Conservation (phyloP, 495 filamentous ascomycete species). For the Hyaloscypha bicolor region DNA sequence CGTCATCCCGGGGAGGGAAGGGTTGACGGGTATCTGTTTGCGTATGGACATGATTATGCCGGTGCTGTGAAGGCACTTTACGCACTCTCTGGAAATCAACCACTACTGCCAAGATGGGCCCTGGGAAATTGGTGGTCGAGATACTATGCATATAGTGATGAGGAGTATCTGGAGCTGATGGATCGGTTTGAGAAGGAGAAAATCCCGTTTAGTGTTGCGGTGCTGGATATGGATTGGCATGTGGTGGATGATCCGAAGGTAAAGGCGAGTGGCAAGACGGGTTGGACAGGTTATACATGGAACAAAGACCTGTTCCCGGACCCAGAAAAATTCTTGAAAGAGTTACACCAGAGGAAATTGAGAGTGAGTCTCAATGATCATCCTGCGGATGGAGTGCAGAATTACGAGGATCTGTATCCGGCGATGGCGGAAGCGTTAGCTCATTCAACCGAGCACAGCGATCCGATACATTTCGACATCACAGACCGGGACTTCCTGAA, state of each 20-base stretch:
- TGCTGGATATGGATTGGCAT: conserved; percentile 69
- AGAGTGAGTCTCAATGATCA: conserved; percentile 59
- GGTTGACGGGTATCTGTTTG: conserved; percentile 60
- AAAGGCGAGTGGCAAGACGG: conserved; percentile 33
- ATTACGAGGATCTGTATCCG: conserved; percentile 54
- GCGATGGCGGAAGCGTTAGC: conserved; percentile 50
- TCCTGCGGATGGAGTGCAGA: conserved; percentile 54
- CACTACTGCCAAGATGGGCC: conserved; percentile 55
- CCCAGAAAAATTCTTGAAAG: conserved; percentile 44
- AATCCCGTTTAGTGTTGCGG: conserved; percentile 57
- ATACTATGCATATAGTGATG: conserved; percentile 53
- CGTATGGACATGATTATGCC: conserved; percentile 55
- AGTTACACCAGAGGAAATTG: conserved; percentile 47
- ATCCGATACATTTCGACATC: conserved; percentile 57
- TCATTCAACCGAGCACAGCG: conserved; percentile 44
- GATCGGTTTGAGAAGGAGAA: conserved; percentile 46
- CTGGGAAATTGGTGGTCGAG: conserved; percentile 68
- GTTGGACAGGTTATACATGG: conserved; percentile 67
- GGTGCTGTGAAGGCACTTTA: conserved; percentile 58
- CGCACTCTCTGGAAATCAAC: conserved; percentile 55
- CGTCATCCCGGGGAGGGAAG: conserved; percentile 42
- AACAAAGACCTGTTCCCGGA: conserved; percentile 57
- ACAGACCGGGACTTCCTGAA: conserved; percentile 53
- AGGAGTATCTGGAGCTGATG: conserved; percentile 56
- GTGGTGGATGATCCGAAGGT: conserved; percentile 42